phyloP scores from a whole-genome alignment of 768 basidiomycete species.

The Leccinum imitatum region DNA sequence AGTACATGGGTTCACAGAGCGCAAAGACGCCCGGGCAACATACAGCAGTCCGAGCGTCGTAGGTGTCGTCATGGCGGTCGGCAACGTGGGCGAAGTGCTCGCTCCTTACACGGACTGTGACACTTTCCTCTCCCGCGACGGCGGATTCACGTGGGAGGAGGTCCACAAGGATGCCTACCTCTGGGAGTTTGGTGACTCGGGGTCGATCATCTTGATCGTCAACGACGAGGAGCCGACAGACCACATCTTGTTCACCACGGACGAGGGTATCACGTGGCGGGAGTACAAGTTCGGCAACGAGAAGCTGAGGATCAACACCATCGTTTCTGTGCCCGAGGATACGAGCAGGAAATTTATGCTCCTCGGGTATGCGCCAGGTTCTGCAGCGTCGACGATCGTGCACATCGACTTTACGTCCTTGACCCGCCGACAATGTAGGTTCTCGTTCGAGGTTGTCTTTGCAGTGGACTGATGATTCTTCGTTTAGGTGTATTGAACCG shows the following conservation, averaged over 20 bases:
- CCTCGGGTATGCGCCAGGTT: conserved; percentile 59
- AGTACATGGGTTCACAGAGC: conserved; percentile 94
- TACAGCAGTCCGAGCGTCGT: conserved; percentile 91
- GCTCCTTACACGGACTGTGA: conserved; percentile 80
- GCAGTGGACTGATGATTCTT: conserved; percentile 2
- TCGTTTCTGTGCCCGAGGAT: conserved; percentile 88
- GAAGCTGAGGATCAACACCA: conserved; percentile 67
- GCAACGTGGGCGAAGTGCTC: conserved; percentile 87
- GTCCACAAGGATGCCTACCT: conserved; percentile 97
- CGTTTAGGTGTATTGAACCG: conserved; percentile 61
- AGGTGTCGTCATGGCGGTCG: conserved; percentile 93
- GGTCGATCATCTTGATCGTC: conserved; percentile 88
- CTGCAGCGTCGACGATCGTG: conserved; percentile 50
- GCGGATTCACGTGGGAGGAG: conserved; percentile 97
- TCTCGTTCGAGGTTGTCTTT: background rate
- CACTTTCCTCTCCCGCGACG: conserved; percentile 95
- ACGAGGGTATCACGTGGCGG: conserved; percentile 86
- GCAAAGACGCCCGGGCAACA: conserved; percentile 85
- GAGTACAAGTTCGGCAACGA: conserved; percentile 81
- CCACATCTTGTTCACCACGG: conserved; percentile 82
- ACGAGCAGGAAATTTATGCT: conserved; percentile 91
- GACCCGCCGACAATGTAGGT: conserved; percentile 73
- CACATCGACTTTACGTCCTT: conserved; percentile 89
- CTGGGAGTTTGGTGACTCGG: conserved; percentile 98
- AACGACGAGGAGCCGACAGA: conserved; percentile 96